Base-by-base conservation (phyloP, 2,329 filamentous ascomycete species). In the Mollisia scopiformis region DNA sequence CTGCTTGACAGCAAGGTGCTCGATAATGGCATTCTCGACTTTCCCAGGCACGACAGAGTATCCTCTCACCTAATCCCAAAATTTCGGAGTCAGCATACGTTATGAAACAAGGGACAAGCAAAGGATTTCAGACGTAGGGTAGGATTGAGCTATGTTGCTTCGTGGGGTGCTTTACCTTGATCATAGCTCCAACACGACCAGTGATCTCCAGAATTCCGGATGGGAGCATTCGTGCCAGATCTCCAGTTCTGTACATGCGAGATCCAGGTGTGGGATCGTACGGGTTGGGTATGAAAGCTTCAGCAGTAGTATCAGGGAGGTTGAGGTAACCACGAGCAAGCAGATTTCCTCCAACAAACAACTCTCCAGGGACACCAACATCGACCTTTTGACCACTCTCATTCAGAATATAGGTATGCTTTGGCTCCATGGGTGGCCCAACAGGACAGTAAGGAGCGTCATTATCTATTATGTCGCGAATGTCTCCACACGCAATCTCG, bases 11-110 rank as follows among this genome's bases (percentile, higher is more conserved):
- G 88, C 89, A 31, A 93, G 76, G 64, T 90, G 81, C 66, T 86
- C 84, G 58, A 87, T 80, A 59, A 93, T 90, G 6, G 87, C 85
- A 66, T 87, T 89, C 72, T 93, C 89, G 1, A 73, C 66, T 46
- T 97, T 93, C 0, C 90, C 91, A 66, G 96, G 90, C 68, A 97
- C 93, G 2, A 97, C 82, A 7, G 93, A 83, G 73, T 97, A 93
- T 0, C 93, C 93, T 30, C 93, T 86, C 6, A 97, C n/a, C n/a
- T n/a, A n/a, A n/a, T n/a, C n/a, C n/a, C n/a, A n/a, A n/a, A n/a
- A n/a, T n/a, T n/a, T n/a, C n/a, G n/a, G n/a, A n/a, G n/a, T n/a
- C n/a, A n/a, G n/a, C n/a, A n/a, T n/a, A n/a, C n/a, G n/a, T n/a
- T n/a, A n/a, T n/a, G n/a, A n/a, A n/a, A n/a, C n/a, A n/a, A n/a